phyloP scores from a whole-genome alignment of 768 basidiomycete species.

The Lentinula raphanica region DNA sequence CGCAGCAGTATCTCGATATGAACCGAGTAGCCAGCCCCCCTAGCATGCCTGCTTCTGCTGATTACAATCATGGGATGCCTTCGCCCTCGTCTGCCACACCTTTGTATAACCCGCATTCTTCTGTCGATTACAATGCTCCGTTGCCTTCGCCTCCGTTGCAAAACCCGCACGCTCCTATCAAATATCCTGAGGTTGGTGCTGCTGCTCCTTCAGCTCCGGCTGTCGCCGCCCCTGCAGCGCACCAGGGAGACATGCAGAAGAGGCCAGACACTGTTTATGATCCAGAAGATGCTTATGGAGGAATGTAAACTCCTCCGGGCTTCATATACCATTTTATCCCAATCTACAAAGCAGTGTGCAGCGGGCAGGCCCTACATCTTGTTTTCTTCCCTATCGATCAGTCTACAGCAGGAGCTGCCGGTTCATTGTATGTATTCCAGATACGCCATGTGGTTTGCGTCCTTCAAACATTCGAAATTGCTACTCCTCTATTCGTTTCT shows the following conservation, averaged over 20 bases:
- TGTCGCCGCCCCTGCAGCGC: background rate
- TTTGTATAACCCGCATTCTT: background rate
- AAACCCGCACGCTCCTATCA: background rate
- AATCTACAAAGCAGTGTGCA: background rate
- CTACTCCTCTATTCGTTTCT: background rate
- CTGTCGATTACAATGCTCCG: background rate
- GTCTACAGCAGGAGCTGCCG: too few relatives aligned
- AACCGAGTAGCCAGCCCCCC: constrained; percentile 3
- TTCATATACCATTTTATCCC: background rate
- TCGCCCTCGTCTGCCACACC: constrained; percentile 1
- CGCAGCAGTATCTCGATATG: constrained; percentile 6
- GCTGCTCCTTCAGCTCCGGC: background rate
- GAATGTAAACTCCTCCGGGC: constrained; percentile 37
- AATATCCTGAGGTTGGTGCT: background rate
- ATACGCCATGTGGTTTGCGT: background rate
- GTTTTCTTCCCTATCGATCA: too few relatives aligned
- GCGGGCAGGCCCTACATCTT: background rate
- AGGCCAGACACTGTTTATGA: constrained; percentile 55
- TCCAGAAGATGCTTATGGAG: constrained; percentile 65
- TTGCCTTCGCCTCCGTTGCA: background rate
- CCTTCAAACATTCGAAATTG: background rate
- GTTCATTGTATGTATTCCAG: background rate
- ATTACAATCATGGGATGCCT: background rate
- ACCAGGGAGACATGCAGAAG: constrained; percentile 16
- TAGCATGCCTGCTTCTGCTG: background rate